Evolutionary conservation across 2,329 filamentous ascomycete genomes (phyloP).

Genomic region (Venturia effusa): DNA sequence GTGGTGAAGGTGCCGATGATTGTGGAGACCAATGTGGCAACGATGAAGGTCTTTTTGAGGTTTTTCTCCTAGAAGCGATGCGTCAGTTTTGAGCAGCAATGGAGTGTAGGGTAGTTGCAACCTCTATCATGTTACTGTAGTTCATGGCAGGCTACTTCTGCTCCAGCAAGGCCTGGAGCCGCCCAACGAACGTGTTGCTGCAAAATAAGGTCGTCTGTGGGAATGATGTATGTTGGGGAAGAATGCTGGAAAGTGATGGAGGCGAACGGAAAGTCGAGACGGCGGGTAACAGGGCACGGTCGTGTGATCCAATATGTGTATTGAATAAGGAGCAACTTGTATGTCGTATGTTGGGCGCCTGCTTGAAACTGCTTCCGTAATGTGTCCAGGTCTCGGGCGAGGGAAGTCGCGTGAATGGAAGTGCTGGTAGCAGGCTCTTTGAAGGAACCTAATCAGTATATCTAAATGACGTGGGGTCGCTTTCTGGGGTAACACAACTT

Average conservation of each 20-base stretch:
- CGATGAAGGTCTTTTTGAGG: conserved; percentile 31
- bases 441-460: neutral
- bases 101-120: conserved; percentile 13
- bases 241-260: neutral
- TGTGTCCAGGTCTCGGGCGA: neutral
- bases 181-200: neutral
- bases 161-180: neutral
- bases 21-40: conserved; percentile 33
- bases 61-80: neutral
- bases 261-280: neutral
- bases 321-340: neutral
- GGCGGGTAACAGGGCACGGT: neutral
- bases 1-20: conserved; percentile 34
- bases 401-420: neutral
- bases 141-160: conserved; percentile 21
- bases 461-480: neutral
- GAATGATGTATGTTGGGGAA: neutral
- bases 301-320: neutral
- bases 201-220: neutral
- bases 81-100: neutral
- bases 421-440: no score
- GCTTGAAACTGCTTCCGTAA: neutral
- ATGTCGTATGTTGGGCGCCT: neutral
- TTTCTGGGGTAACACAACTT: neutral
- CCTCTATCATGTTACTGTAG: conserved; percentile 33